Evolutionary conservation across 2,329 filamentous ascomycete genomes (phyloP).

Genomic region (Trichoderma atrobrunneum): DNA sequence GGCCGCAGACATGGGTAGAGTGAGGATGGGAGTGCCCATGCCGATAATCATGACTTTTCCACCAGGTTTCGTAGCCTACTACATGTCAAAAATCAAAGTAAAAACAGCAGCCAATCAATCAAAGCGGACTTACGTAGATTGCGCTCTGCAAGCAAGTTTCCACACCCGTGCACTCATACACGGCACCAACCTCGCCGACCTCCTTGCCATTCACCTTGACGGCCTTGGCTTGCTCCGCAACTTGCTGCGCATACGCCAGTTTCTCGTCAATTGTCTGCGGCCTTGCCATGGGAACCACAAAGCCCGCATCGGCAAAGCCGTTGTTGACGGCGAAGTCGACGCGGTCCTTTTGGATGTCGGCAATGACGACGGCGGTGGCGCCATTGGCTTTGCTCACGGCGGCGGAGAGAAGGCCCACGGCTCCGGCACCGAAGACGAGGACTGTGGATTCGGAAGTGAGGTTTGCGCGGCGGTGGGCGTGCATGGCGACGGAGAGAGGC

Average conservation of each 20-base stretch:
- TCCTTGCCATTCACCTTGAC: conserved; percentile 40
- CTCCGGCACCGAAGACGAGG: conserved; percentile 59
- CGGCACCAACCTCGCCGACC: conserved; percentile 62
- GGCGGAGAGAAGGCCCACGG: conserved; percentile 58
- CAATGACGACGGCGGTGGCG: conserved; percentile 48
- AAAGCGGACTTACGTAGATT: conserved; percentile 55
- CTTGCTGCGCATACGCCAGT: conserved; percentile 48
- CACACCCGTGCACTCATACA: conserved; percentile 78
- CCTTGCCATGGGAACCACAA: conserved; percentile 49
- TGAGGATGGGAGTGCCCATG: conserved; percentile 70
- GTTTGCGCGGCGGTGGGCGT: conserved; percentile 49
- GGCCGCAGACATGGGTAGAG: conserved; percentile 65
- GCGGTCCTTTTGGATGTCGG: conserved; percentile 56
- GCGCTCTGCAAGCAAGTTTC: conserved; percentile 71
- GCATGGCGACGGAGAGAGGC: conserved; percentile 58
- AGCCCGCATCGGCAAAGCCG: conserved; percentile 53
- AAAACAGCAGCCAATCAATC: neutral
- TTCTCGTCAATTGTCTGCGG: conserved; percentile 53
- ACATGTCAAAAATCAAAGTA: neutral
- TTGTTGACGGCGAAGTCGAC: conserved; percentile 56
- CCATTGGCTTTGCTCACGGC: conserved; percentile 53
- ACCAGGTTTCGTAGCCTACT: conserved; percentile 58
- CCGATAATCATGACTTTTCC: conserved; percentile 69
- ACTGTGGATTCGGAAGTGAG: conserved; percentile 42
- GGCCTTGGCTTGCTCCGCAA: conserved; percentile 44